Percentiles rank a stretch among this genome's conserved stretches.
phyloP scores from a whole-genome alignment of 2,329 filamentous ascomycete genomes.

The Botrytis byssoidea region DNA sequence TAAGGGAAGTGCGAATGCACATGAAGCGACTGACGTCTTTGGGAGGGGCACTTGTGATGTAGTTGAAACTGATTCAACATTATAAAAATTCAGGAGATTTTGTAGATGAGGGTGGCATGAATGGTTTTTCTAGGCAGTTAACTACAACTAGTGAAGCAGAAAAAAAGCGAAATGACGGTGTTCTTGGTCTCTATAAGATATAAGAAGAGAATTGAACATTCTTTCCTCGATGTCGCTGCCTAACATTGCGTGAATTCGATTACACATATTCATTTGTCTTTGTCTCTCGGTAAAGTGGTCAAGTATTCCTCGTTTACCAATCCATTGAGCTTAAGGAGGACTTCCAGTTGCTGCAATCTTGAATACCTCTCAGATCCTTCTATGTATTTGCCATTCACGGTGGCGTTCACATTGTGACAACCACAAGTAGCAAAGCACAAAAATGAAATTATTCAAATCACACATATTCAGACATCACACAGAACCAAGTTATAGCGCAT shows the following conservation, averaged over 20 bases:
- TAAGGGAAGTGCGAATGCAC: neutral
- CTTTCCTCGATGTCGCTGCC: neutral
- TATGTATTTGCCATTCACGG: neutral
- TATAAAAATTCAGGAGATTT: conserved; percentile 11
- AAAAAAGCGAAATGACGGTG: neutral
- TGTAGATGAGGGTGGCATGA: conserved; percentile 13
- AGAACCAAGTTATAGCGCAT: neutral
- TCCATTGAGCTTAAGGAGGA: neutral
- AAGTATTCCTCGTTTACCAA: neutral
- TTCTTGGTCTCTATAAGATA: conserved; percentile 3
- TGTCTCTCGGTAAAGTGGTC: neutral
- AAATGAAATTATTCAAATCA: neutral
- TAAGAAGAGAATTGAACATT: neutral
- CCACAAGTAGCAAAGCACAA: neutral
- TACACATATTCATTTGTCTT: neutral
- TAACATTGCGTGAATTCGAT: neutral
- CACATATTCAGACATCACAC: neutral
- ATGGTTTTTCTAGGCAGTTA: neutral
- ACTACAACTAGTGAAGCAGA: neutral
- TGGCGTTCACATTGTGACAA: neutral
- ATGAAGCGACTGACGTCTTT: neutral
- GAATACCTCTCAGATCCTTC: neutral
- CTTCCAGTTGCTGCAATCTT: neutral
- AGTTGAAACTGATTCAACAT: neutral
- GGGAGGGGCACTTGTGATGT: neutral